phyloP scores from a whole-genome alignment of 2,329 filamentous ascomycete species.

The Cucurbitaria berberidis region DNA sequence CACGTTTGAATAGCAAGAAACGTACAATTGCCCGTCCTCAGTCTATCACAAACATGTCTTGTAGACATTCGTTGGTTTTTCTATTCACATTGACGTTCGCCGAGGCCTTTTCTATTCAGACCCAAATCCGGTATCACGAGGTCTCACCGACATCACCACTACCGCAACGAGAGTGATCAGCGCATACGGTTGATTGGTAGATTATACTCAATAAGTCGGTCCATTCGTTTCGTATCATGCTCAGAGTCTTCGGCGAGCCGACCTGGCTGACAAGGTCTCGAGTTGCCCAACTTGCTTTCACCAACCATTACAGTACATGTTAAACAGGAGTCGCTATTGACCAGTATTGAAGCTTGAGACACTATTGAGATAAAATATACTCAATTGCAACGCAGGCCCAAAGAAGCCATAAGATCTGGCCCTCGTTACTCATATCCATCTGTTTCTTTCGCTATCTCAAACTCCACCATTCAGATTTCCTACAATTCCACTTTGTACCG shows the following conservation, averaged over 20 bases:
- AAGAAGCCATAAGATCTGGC: background rate
- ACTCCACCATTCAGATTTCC: background rate
- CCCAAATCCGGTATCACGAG: conserved; percentile 31
- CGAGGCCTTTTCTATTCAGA: conserved; percentile 39
- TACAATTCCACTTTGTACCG: background rate
- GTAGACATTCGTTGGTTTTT: conserved; percentile 10
- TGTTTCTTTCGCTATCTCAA: background rate
- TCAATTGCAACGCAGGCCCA: background rate
- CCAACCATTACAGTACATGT: conserved; percentile 11
- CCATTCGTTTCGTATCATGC: conserved; percentile 10
- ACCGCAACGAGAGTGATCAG: conserved; percentile 5
- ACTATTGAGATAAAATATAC: conserved; percentile 14
- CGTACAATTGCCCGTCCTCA: background rate
- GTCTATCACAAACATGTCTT: conserved; percentile 20
- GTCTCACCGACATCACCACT: conserved; percentile 25
- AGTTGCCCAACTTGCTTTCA: conserved; percentile 17
- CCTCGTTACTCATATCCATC: background rate
- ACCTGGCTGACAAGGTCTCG: background rate
- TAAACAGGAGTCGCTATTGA: conserved; percentile 29
- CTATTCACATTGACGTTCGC: conserved; percentile 28
- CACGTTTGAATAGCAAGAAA: no score
- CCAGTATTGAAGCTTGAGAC: conserved; percentile 30
- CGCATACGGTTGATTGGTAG: background rate
- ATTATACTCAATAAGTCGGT: conserved; percentile 1
- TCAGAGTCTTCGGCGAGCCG: conserved; percentile 3